phyloP scores from a whole-genome alignment of 208 protist genomes.

The Endotrypanum monterogeii region DNA sequence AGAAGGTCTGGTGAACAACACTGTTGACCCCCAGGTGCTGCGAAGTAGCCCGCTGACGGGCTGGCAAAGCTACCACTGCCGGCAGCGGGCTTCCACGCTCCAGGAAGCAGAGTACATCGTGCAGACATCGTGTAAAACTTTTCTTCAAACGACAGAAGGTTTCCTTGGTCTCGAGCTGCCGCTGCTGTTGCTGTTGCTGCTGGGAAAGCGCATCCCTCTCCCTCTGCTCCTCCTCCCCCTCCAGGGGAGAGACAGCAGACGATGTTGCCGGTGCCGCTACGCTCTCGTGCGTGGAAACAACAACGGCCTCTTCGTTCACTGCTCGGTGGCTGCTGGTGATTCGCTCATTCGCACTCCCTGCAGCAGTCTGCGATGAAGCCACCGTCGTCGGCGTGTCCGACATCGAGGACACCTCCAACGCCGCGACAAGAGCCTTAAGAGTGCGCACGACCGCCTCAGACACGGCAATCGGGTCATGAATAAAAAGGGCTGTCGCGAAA shows the following conservation, averaged over 20 bases:
- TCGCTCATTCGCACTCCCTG: background rate
- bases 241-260: background rate
- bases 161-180: background rate
- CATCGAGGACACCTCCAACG: conserved; percentile 9
- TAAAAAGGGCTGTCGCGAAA: conserved; percentile 30
- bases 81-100: conserved; percentile 29
- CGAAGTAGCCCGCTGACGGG: conserved; percentile 24
- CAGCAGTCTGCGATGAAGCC: background rate
- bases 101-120: conserved; percentile 32
- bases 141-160: background rate
- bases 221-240: no score
- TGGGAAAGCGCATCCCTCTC: background rate
- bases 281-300: background rate
- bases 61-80: conserved; percentile 14
- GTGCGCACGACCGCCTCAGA: conserved; percentile 25
- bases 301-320: background rate
- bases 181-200: conserved; percentile 2
- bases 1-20: conserved; percentile 12
- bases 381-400: background rate
- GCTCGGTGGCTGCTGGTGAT: background rate
- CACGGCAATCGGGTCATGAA: conserved; percentile 20
- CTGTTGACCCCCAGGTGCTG: conserved; percentile 7
- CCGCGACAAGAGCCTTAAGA: conserved; percentile 20
- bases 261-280: background rate
- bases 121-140: conserved; percentile 27